A percentile compares a stretch with the other conserved stretches of the same genome.
Conservation (phyloP, 495 filamentous ascomycete species). For the Delitschia confertaspora region DNA sequence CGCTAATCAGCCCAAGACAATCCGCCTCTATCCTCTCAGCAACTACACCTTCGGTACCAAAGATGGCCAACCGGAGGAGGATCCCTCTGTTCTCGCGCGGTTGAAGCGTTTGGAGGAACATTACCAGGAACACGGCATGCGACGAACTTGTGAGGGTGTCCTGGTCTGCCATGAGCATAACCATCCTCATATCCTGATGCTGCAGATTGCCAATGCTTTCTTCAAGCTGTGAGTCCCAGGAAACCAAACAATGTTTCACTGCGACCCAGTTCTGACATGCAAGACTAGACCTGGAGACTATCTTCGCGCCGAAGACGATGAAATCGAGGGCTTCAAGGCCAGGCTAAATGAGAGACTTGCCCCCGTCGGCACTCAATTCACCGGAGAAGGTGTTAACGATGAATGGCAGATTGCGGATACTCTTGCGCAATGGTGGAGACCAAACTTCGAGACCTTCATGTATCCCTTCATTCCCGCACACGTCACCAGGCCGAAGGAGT, state of each 20-base stretch:
- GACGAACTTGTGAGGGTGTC: conserved; percentile 90
- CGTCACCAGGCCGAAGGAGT: conserved; percentile 93
- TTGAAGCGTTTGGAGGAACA: conserved; percentile 90
- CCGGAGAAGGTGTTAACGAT: conserved; percentile 73
- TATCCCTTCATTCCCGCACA: conserved; percentile 95
- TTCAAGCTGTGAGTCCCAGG: conserved; percentile 75
- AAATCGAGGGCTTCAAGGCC: conserved; percentile 85
- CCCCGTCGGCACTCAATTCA: conserved; percentile 78
- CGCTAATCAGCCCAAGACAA: conserved; percentile 77
- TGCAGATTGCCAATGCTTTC: conserved; percentile 98
- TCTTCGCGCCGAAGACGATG: conserved; percentile 78
- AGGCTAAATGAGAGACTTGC: conserved; percentile 88
- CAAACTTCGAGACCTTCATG: conserved; percentile 99
- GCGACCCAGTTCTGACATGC: conserved; percentile 10
- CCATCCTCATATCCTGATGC: conserved; percentile 94
- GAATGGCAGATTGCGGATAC: conserved; percentile 94
- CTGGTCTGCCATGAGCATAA: conserved; percentile 98
- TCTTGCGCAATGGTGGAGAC: conserved; percentile 95
- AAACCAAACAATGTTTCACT: background rate
- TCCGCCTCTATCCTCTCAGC: conserved; percentile 88
- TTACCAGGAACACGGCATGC: conserved; percentile 87
- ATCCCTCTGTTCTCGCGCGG: conserved; percentile 86
- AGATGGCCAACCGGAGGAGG: conserved; percentile 95
- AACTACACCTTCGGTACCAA: conserved; percentile 99
- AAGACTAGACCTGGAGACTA: conserved; percentile 75